phyloP scores from a whole-genome alignment of 176 grass and related monocot genomes.

The Bolboschoenus planiculmis region DNA sequence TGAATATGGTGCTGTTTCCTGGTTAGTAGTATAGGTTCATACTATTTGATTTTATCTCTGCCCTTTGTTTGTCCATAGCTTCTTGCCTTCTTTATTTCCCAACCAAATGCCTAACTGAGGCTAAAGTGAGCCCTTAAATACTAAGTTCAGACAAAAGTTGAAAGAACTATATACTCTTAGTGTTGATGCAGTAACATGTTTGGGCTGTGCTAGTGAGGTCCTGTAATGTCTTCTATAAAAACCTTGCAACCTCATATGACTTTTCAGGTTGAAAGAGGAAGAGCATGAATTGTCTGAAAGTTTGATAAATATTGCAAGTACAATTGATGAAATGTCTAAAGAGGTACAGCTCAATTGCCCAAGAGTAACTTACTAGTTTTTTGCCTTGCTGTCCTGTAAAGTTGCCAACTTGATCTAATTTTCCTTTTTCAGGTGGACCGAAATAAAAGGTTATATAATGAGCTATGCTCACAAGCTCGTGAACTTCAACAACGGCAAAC shows the following conservation, averaged over 20 bases:
- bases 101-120: background rate
- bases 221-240: background rate
- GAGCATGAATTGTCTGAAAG: slow-evolving; percentile 44
- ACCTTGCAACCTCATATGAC: background rate
- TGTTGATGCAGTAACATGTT: background rate
- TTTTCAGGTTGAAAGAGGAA: slow-evolving; percentile 58
- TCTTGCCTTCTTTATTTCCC: background rate
- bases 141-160: background rate
- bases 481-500: slow-evolving; percentile 50
- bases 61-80: background rate
- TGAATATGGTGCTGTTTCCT: background rate
- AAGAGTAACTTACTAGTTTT: background rate
- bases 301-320: slow-evolving; percentile 32
- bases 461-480: slow-evolving; percentile 34
- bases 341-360: slow-evolving; percentile 39
- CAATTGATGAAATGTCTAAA: slow-evolving; percentile 39
- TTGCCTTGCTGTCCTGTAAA: slow-evolving; percentile 16
- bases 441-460: slow-evolving; percentile 21
- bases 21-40: background rate
- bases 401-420: slow-evolving; percentile 6
- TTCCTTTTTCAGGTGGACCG: slow-evolving; percentile 52
- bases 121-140: background rate
- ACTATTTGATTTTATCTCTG: background rate
- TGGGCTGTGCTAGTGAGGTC: background rate
- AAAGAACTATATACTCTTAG: background rate